These are phyloP conservation scores for Trifolium repens DNA, from an alignment of 306 rosid species.

Conservation along the genomic window DNA sequence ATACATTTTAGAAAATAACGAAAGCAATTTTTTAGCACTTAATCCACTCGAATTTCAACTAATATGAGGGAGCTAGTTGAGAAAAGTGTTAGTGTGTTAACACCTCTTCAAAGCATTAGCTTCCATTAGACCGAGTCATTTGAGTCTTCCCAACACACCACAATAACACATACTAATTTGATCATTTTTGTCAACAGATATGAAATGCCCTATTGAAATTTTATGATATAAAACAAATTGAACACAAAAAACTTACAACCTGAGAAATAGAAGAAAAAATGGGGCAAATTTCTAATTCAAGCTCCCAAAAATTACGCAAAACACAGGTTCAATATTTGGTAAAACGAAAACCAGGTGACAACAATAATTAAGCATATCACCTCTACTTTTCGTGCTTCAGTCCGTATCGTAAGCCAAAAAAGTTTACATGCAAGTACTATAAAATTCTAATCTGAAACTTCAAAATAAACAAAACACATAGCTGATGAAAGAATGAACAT, in stretches of 20 bases:
- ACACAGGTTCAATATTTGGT: neutral
- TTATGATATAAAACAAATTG: neutral
- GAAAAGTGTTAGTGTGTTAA: neutral
- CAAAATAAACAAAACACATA: neutral
- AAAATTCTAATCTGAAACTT: neutral
- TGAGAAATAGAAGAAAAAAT: neutral
- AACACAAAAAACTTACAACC: neutral
- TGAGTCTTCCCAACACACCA: neutral
- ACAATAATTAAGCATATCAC: slow-evolving; percentile 13
- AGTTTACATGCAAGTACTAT: neutral
- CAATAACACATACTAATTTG: neutral
- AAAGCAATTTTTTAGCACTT: too few species aligned
- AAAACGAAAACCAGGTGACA: slow-evolving; percentile 12
- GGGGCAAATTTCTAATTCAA: neutral
- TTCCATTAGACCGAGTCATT: neutral
- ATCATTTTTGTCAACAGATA: neutral
- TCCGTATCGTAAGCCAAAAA: neutral
- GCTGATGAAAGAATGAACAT: neutral
- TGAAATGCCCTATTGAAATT: neutral
- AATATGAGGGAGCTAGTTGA: neutral
- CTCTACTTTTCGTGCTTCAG: neutral
- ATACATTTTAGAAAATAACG: too few species aligned
- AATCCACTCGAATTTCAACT: too few species aligned
- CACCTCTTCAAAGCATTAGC: neutral
- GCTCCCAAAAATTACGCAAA: neutral